These are phyloP conservation scores for Phytophthora meadii DNA, from an alignment of 352 stramenopile species.

Conservation along the genomic window DNA sequence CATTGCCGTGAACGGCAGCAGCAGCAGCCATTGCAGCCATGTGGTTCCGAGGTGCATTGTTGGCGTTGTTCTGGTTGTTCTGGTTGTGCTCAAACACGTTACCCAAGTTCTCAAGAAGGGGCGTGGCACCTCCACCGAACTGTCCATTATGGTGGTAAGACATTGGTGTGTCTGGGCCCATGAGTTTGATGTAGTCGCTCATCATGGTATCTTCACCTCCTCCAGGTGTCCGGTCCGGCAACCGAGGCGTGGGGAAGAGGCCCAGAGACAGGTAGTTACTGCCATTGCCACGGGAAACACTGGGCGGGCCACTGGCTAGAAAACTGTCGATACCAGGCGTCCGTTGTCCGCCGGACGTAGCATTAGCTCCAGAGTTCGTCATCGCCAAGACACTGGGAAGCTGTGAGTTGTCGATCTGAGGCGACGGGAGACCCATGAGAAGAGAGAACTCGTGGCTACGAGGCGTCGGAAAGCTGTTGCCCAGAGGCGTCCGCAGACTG, in stretches of 20 bases:
- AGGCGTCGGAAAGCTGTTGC: constrained; percentile 73
- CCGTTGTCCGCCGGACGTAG: constrained; percentile 31
- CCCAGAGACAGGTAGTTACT: constrained; percentile 64
- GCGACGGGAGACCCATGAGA: constrained; percentile 69
- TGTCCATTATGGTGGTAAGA: constrained; percentile 52
- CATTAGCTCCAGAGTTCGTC: constrained; percentile 51
- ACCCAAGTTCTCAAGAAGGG: constrained; percentile 68
- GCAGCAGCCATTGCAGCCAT: constrained; percentile 40
- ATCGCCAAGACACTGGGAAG: constrained; percentile 74
- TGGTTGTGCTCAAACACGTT: constrained; percentile 68
- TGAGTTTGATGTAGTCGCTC: constrained; percentile 80
- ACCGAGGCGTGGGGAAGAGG: constrained; percentile 60
- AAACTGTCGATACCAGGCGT: constrained; percentile 52
- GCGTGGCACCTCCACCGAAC: constrained; percentile 42
- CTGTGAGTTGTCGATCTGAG: constrained; percentile 81
- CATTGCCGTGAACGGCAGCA: constrained; percentile 28
- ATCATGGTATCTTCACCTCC: constrained; percentile 67
- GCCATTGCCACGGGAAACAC: constrained; percentile 51
- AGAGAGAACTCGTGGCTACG: constrained; percentile 75
- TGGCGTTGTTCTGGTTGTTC: constrained; percentile 31
- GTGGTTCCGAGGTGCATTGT: constrained; percentile 22
- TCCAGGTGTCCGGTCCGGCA: constrained; percentile 27
- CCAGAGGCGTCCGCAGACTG: constrained; percentile 62
- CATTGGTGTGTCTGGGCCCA: constrained; percentile 59
- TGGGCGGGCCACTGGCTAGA: constrained; percentile 56